Evolutionary conservation across 805 yeast species (phyloP), one percentile per base, ranked within the genome.

Genomic region (Saccharomycopsis guyanensis): DNA sequence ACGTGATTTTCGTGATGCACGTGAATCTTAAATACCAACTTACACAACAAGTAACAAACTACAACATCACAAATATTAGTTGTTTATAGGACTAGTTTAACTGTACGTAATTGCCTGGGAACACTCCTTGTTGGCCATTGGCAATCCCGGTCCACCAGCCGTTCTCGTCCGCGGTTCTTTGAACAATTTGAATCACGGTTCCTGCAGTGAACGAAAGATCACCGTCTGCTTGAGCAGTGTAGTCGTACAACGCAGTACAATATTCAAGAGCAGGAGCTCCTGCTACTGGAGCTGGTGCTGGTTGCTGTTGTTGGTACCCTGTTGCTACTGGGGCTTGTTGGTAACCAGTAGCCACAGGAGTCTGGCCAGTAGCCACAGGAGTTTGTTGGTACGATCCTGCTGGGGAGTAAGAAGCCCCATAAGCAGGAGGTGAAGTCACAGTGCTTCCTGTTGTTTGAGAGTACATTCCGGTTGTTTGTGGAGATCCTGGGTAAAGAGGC

Each of bases 81-180:
- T n/a, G n/a, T n/a, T n/a, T n/a, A n/a, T n/a, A 6, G 29, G 42
- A 52, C 53, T 57, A 63, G 56, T 78, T 78, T 55, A 86, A 62
- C 61, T 84, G 91, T 23, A 93, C 98, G 58, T 93, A 93, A 61
- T 91, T 93, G 7, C 96, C 98, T 4, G 98, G 98, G 70, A 94
- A 93, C 8, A 81, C 83, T 49, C 98, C 98, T 49, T 82, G 80
- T 49, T 72, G 82, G 6, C 96, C 97, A 56, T 87, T 86, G 52
- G 75, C 68, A 34, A 72, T 66, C 12, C 98, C 98, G 0, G 96
- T 87, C 98, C 98, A 93, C 98, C 98, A 93, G 4, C 95, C 98
- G 57, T 86, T 87, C 44, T 80, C 73, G 61, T 88, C 96, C 0
- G 76, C 71, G 1, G 95, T 83, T 58, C 86, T 80, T 59, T 87